Conservation (phyloP, 176 grass and related monocot species). For the Bonia amplexicaulis region DNA sequence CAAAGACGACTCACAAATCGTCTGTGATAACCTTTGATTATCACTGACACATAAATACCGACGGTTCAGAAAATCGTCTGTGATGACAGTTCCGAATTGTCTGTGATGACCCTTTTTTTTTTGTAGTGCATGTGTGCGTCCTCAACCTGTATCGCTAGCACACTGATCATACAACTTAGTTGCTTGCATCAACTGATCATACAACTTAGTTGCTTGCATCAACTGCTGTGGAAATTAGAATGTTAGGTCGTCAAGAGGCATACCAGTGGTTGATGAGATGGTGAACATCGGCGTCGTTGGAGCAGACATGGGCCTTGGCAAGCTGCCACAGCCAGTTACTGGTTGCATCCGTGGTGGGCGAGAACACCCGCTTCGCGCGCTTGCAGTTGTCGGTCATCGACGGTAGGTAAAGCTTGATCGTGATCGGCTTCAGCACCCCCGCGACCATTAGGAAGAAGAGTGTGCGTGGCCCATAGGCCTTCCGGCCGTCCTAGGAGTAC, state of each 20-base stretch:
- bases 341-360: slow-evolving; percentile 81
- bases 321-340: slow-evolving; percentile 92
- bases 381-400: slow-evolving; percentile 40
- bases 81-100: too few relatives aligned
- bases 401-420: slow-evolving; percentile 81
- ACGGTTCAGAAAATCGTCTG: too few relatives aligned
- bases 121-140: slow-evolving; percentile 89
- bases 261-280: slow-evolving; percentile 95
- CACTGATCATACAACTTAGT: neutral
- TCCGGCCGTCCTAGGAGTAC: slow-evolving; percentile 70
- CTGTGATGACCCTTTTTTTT: too few relatives aligned
- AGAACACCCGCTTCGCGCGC: slow-evolving; percentile 80
- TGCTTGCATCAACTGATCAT: neutral
- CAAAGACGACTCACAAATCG: too few relatives aligned
- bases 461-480: slow-evolving; percentile 87
- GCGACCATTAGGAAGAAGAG: slow-evolving; percentile 69
- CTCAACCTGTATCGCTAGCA: slow-evolving; percentile 43
- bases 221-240: too few relatives aligned
- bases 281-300: slow-evolving; percentile 93
- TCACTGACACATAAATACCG: too few relatives aligned
- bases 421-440: slow-evolving; percentile 77
- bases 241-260: neutral
- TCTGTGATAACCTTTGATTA: too few relatives aligned
- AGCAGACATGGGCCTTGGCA: slow-evolving; percentile 91
- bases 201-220: neutral